Conservation (phyloP, 2,329 filamentous ascomycete species). For the Fusarium piperis region DNA sequence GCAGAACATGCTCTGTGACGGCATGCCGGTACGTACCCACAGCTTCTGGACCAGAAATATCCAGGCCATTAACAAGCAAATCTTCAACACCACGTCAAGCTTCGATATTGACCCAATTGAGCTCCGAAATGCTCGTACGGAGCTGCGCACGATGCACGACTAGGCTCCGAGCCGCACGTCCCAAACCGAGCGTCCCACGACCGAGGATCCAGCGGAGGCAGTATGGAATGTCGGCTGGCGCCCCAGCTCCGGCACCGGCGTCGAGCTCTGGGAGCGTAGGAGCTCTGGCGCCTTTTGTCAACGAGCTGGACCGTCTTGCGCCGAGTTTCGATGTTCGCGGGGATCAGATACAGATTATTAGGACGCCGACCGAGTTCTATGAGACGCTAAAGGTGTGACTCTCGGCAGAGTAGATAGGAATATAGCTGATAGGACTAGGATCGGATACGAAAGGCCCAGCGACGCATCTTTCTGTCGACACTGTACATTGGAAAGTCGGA, state of each 20-base stretch:
- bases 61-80: constrained; percentile 30
- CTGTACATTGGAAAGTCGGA: constrained; percentile 96
- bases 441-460: constrained; percentile 83
- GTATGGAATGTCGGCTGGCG: constrained; percentile 50
- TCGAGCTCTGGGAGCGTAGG: constrained; percentile 42
- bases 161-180: constrained; percentile 37
- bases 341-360: constrained; percentile 81
- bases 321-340: constrained; percentile 90
- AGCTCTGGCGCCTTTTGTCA: constrained; percentile 64
- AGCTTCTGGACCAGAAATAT: constrained; percentile 30
- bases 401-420: background rate
- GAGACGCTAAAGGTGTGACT: constrained; percentile 79
- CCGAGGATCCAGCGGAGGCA: constrained; percentile 51
- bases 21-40: constrained; percentile 33
- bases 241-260: constrained; percentile 45
- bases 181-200: constrained; percentile 39
- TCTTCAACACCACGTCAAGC: constrained; percentile 1
- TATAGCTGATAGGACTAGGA: constrained; percentile 57
- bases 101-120: constrained; percentile 5
- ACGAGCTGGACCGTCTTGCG: constrained; percentile 86
- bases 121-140: constrained; percentile 47
- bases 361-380: constrained; percentile 89
- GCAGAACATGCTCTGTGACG: constrained; percentile 26
- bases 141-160: constrained; percentile 47
- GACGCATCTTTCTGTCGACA: constrained; percentile 90